phyloP scores from a whole-genome alignment of 257 asterid species.

The Datura wrightii region DNA sequence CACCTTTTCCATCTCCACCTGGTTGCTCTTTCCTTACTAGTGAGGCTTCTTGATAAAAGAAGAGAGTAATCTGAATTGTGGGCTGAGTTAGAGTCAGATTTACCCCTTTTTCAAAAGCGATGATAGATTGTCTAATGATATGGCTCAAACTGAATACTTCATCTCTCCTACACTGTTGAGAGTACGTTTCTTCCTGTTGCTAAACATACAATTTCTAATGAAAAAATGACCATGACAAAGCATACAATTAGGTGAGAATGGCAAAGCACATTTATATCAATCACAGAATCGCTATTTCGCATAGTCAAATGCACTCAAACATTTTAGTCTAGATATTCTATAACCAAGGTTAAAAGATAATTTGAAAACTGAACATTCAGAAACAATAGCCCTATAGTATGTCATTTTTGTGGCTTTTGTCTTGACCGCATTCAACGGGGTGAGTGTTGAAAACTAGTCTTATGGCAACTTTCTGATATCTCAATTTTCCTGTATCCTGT shows the following conservation, averaged over 20 bases:
- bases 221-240: background rate
- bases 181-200: background rate
- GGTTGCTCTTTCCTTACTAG: background rate
- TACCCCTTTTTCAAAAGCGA: constrained; percentile 1
- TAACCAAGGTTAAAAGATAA: background rate
- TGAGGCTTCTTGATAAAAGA: background rate
- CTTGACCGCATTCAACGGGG: background rate
- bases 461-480: background rate
- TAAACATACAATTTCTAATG: background rate
- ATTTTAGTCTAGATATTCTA: background rate
- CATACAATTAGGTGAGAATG: constrained; percentile 8
- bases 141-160: background rate
- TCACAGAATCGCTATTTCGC: background rate
- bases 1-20: background rate
- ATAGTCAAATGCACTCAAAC: background rate
- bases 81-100: background rate
- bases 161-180: background rate
- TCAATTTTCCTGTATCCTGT: background rate
- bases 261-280: background rate
- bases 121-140: background rate
- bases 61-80: background rate
- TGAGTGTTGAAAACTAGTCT: background rate
- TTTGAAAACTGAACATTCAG: constrained; percentile 10
- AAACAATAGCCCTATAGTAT: background rate
- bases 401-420: background rate